Percentiles rank a stretch among this genome's conserved stretches.
phyloP scores from a whole-genome alignment of 176 grass and related monocot genomes.

The Aegilops sharonensis region DNA sequence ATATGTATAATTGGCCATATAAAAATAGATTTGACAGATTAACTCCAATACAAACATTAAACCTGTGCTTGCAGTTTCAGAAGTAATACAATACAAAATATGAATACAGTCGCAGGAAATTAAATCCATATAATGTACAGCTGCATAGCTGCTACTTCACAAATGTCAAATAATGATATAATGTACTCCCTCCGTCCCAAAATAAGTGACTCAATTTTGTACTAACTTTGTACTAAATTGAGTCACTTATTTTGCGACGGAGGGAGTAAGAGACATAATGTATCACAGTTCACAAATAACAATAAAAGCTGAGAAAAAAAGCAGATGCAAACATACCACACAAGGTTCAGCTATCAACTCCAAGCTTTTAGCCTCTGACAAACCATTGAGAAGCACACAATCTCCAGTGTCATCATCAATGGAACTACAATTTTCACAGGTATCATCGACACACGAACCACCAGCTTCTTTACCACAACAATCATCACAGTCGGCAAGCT shows the following conservation, averaged over 20 bases:
- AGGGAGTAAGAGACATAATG: neutral
- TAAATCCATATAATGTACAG: neutral
- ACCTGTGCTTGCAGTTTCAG: neutral
- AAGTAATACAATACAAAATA: neutral
- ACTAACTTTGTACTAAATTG: too few species aligned
- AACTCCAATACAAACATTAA: neutral
- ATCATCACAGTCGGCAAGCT: neutral
- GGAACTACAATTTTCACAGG: neutral
- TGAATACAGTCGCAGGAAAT: neutral
- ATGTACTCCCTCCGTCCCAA: neutral
- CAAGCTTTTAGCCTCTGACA: conserved; percentile 19
- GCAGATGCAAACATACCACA: conserved; percentile 3
- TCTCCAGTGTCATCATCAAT: neutral
- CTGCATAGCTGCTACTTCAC: neutral
- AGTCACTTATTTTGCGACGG: too few species aligned
- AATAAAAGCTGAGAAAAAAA: neutral
- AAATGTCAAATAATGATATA: neutral
- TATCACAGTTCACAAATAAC: neutral
- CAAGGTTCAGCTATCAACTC: conserved; percentile 1
- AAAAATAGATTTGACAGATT: neutral
- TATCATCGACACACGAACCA: neutral
- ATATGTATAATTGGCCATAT: neutral
- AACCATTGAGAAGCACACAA: conserved; percentile 19
- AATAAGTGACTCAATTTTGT: too few species aligned
- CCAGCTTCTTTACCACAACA: neutral